Base-by-base conservation (phyloP, 164 flowering plant genomes). In the Macadamia tetraphylla region DNA sequence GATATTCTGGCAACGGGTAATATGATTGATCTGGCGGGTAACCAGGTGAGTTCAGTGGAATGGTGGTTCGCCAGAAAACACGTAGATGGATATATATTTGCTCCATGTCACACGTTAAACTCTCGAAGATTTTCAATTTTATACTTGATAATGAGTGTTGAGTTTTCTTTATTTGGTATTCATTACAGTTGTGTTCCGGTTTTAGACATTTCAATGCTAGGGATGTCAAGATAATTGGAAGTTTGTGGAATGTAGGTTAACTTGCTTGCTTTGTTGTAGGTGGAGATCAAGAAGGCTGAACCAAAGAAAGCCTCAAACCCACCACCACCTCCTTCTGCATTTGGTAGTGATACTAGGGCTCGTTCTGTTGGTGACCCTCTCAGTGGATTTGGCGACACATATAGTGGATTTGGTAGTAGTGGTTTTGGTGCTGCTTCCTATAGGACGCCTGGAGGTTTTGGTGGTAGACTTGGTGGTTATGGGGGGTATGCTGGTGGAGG, bases 231-330 rank as follows among this genome's bases (percentile, higher is more conserved):
- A 62, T 75, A 76, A 72, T 73, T 78, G 49, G 74, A 68, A 76
- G 68, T 35, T 69, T 17, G 56, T 56, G 75, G 59, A 60, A 73
- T 62, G 60, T 90, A 86, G 95, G 98, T 91, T 93, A 81, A 93
- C 85, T 68, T 68, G 75, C 68, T 79, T 89, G 80, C 87, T 91
- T 84, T 89, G 83, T 83, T 91, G 97, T 91, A 91, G 98, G 98
- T 94, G 78, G 98, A 94, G 85, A 79, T 94, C 86, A 94, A 35
- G 40, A 35, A 35, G 40, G 40, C 40, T 35, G 40, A 91, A 86
- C 97, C 98, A 79, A 91, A 88, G 92, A 91, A 90, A 86, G 58
- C 92, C 89, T 94, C 94, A 73, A 85, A 87, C 80, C 88, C 86
- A 61, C 77, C 87, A 68, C 40, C 23, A 23, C 79, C 81, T 72